phyloP scores from a whole-genome alignment of 352 stramenopile genomes.

The Phytophthora cactorum region DNA sequence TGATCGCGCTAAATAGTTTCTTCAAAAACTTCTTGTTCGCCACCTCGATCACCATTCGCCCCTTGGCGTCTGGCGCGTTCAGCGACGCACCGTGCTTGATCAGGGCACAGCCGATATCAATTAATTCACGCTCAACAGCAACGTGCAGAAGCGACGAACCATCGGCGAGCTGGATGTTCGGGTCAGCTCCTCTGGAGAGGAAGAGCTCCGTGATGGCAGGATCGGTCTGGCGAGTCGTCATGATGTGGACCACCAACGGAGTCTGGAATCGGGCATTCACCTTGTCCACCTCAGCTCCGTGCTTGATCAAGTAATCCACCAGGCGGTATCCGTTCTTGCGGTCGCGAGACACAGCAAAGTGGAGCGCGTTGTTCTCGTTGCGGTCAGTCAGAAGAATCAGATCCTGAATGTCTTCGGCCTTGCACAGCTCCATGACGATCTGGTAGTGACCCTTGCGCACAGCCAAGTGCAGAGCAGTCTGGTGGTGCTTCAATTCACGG shows the following conservation, averaged over 20 bases:
- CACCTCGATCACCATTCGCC: constrained; percentile 78
- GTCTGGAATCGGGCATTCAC: constrained; percentile 85
- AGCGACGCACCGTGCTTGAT: constrained; percentile 76
- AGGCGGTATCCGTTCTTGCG: constrained; percentile 84
- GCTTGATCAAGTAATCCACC: constrained; percentile 86
- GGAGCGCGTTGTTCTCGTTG: constrained; percentile 87
- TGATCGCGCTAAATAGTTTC: constrained; percentile 85
- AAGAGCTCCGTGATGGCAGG: constrained; percentile 82
- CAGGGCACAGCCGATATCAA: constrained; percentile 77
- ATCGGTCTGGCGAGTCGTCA: constrained; percentile 87
- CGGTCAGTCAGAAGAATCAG: constrained; percentile 79
- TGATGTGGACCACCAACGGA: constrained; percentile 82
- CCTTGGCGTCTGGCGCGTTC: constrained; percentile 76
- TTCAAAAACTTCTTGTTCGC: constrained; percentile 82
- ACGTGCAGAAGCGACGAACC: constrained; percentile 88
- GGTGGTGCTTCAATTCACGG: constrained; percentile 86
- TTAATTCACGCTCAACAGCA: constrained; percentile 80
- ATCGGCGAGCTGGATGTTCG: constrained; percentile 76
- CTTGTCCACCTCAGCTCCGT: constrained; percentile 83
- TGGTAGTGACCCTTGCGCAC: constrained; percentile 86
- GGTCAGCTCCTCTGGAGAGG: constrained; percentile 62
- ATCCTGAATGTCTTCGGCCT: constrained; percentile 64
- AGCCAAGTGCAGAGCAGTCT: constrained; percentile 83
- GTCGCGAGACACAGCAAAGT: constrained; percentile 84
- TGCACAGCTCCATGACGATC: constrained; percentile 89